Evolutionary conservation across 2,329 filamentous ascomycete genomes (phyloP), one percentile per base, ranked within the genome.

Genomic region (Fusarium torulosum): DNA sequence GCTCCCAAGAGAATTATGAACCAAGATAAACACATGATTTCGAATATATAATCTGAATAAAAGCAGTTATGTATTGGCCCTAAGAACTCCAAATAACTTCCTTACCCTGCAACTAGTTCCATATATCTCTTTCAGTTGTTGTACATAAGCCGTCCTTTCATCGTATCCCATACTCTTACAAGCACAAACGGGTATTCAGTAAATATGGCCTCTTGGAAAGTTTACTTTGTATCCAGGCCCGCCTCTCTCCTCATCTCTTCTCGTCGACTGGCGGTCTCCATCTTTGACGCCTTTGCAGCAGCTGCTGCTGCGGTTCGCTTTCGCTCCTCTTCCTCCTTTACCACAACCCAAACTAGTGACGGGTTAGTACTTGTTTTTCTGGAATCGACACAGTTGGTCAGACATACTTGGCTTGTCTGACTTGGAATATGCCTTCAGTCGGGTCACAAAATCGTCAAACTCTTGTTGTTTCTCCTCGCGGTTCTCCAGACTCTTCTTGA

Each of bases 351-450:
- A 61, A 86, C 84, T 86, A 45, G 33, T 52, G 5, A 13, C 6
- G 10, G 20, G 46, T 74, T 33, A 74, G 71, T 40, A 27, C 38
- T 44, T 42, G 11, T 11, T 29, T 29, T 29, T 13, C 15, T 29
- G 17, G 8, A n/a, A 15, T 33, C 15, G 7, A 17, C 17, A 33
- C n/a, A 15, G 20, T 7, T 14, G 4, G 17, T 45, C 20, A 29
- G 49, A 82, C 90, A 63, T 84, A 97, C 94, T 97, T 42, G 92
- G 92, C 81, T 95, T 97, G 76, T 97, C 91, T 15, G 91, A 96
- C 82, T 94, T 96, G 25, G 93, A 92, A 78, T 94, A 93, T 73
- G 95, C 88, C 84, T 97, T 97, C 76, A 99, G 80, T 72, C 90
- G 89, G 47, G 76, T 86, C 27, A 97, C 91, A 75, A 97, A 98